A percentile compares a stretch with the other conserved stretches of the same genome.
Evolutionary conservation across 2,329 filamentous ascomycete species (phyloP).

Genomic region (Xylariaceae sp.): DNA sequence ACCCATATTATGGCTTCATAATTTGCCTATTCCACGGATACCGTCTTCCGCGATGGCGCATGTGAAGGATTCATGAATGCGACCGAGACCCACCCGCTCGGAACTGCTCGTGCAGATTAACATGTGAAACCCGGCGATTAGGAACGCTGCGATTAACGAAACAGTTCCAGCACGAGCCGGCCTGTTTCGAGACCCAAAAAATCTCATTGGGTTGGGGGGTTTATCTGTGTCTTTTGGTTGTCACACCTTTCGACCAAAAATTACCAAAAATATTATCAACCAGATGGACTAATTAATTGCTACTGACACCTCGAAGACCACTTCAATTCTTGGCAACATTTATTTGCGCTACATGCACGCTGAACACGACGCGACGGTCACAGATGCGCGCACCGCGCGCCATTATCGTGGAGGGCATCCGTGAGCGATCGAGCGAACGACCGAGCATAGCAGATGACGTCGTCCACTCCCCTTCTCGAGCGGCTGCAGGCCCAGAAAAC

Average conservation of each 20-base stretch:
- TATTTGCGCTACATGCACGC: background rate
- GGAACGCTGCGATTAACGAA: background rate
- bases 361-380: conserved; percentile 8
- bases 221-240: no score
- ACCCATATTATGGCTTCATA: no score
- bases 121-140: background rate
- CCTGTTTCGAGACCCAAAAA: background rate
- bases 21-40: no score
- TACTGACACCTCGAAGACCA: background rate
- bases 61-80: no score
- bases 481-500: conserved; percentile 19
- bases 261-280: background rate
- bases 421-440: no score
- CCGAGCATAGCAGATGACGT: conserved; percentile 24
- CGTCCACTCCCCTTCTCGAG: conserved; percentile 17
- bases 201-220: background rate
- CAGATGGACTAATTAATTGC: background rate
- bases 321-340: background rate
- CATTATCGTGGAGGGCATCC: conserved; percentile 8
- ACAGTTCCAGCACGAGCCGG: background rate
- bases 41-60: no score
- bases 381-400: conserved; percentile 3
- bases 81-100: background rate
- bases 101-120: background rate
- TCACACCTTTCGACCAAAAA: no score